A percentile compares a stretch with the other conserved stretches of the same genome.
phyloP scores from a whole-genome alignment of 495 filamentous ascomycete species.

The Podospora didyma region DNA sequence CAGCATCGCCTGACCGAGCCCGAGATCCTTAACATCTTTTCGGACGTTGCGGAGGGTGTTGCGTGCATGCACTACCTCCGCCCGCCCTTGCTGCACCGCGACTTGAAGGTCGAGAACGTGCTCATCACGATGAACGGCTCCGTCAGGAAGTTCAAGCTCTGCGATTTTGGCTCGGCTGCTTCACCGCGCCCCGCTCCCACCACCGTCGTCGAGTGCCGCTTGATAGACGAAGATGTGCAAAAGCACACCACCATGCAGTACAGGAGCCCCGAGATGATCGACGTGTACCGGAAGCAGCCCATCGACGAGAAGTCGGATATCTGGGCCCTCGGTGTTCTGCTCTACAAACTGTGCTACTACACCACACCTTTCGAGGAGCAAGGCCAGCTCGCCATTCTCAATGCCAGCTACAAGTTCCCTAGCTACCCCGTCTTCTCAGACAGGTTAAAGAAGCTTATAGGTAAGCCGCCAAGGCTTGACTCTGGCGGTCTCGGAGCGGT shows the following conservation, averaged over 20 bases:
- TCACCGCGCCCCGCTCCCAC: constrained; percentile 78
- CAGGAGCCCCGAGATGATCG: constrained; percentile 96
- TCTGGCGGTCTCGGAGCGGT: constrained; percentile 1
- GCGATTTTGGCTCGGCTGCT: constrained; percentile 94
- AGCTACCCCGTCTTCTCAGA: constrained; percentile 85
- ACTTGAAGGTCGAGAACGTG: constrained; percentile 97
- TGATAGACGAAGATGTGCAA: constrained; percentile 96
- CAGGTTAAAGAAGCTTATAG: constrained; percentile 83
- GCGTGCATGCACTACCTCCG: constrained; percentile 99
- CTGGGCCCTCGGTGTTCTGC: constrained; percentile 90
- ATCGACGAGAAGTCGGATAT: constrained; percentile 99
- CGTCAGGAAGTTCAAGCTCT: constrained; percentile 78
- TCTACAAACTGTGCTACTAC: constrained; percentile 99
- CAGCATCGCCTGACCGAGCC: constrained; percentile 97
- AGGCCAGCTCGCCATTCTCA: constrained; percentile 96
- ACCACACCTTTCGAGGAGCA: constrained; percentile 98
- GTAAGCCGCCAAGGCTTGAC: constrained; percentile 47
- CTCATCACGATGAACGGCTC: constrained; percentile 68
- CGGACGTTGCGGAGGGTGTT: constrained; percentile 91
- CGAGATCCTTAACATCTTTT: constrained; percentile 94
- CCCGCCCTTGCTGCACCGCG: constrained; percentile 86
- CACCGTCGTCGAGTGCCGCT: constrained; percentile 76
- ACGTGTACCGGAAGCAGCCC: constrained; percentile 92
- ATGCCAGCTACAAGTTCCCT: constrained; percentile 92
- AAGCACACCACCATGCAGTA: constrained; percentile 97